These are phyloP conservation scores for Candida pseudoviswanathii DNA, from an alignment of 1,139 yeast genomes.

Conservation along the genomic window DNA sequence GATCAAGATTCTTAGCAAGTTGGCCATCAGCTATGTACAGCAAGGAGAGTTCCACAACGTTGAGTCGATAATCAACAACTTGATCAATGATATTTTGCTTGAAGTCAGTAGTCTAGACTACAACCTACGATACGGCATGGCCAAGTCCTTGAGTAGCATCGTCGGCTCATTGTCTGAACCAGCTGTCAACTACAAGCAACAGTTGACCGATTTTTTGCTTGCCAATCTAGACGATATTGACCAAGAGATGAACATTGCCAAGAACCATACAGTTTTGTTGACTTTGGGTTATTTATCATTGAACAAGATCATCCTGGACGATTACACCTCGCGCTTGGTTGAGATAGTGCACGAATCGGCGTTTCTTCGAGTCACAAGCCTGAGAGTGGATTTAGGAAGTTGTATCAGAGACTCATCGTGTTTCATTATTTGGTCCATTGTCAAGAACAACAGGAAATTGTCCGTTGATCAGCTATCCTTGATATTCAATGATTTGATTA, in stretches of 20 bases:
- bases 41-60: conserved; percentile 21
- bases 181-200: conserved; percentile 40
- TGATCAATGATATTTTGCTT: conserved; percentile 32
- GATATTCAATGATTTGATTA: conserved; percentile 48
- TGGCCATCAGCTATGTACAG: conserved; percentile 23
- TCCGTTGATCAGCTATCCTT: conserved; percentile 16
- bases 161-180: conserved; percentile 20
- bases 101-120: conserved; percentile 30
- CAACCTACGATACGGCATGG: conserved; percentile 36
- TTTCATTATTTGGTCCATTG: conserved; percentile 57
- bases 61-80: conserved; percentile 29
- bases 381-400: conserved; percentile 43
- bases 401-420: conserved; percentile 85
- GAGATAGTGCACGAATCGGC: conserved; percentile 46
- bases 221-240: conserved; percentile 22
- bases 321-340: conserved; percentile 26
- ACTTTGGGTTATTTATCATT: conserved; percentile 39
- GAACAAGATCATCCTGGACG: conserved; percentile 29
- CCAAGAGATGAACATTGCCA: conserved; percentile 22
- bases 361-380: conserved; percentile 50
- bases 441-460: conserved; percentile 24
- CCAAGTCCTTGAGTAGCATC: conserved; percentile 35
- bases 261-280: conserved; percentile 38
- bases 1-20: conserved; percentile 37
- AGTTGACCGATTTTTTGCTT: conserved; percentile 30